These are phyloP conservation scores for Dryas octopetala DNA, from an alignment of 306 rosid species.

Conservation along the genomic window DNA sequence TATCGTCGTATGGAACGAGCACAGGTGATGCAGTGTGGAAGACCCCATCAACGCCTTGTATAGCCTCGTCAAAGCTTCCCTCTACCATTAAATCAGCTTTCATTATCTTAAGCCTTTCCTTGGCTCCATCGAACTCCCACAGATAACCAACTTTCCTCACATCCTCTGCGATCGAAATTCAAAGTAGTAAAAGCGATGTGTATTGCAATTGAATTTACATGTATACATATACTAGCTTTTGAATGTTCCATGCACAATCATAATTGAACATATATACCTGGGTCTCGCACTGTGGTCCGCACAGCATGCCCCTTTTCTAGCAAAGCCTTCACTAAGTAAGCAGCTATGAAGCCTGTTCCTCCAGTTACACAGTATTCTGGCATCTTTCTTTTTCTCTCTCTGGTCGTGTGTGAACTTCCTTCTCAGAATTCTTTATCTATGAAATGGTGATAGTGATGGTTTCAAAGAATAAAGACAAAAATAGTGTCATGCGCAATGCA, in stretches of 20 bases:
- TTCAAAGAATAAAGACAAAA: not conserved
- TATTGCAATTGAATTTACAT: not conserved
- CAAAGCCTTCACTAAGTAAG: conserved; percentile 63
- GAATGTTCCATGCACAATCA: not conserved
- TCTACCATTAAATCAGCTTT: conserved; percentile 65
- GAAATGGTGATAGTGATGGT: not conserved
- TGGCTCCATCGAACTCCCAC: conserved; percentile 56
- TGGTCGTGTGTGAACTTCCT: not conserved
- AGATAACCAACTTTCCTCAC: conserved; percentile 59
- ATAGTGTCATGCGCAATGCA: not conserved
- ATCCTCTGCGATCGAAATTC: conserved; percentile 36
- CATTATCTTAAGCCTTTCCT: conserved; percentile 57
- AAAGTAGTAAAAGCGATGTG: not conserved
- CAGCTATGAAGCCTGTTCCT: conserved; percentile 78
- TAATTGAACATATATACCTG: conserved; percentile 34
- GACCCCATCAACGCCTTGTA: conserved; percentile 70
- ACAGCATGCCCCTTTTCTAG: conserved; percentile 65
- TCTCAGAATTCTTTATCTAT: not conserved
- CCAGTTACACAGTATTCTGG: conserved; percentile 79
- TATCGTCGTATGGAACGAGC: conserved; percentile 50
- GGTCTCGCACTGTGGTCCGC: conserved; percentile 70
- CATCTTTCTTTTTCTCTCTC: conserved; percentile 37
- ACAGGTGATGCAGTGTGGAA: conserved; percentile 89
- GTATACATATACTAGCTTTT: no score
- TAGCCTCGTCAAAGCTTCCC: conserved; percentile 72